Percentiles rank a stretch among this genome's conserved stretches.
phyloP scores from a whole-genome alignment of 768 basidiomycete species.

The Boletus vinaceobasis region DNA sequence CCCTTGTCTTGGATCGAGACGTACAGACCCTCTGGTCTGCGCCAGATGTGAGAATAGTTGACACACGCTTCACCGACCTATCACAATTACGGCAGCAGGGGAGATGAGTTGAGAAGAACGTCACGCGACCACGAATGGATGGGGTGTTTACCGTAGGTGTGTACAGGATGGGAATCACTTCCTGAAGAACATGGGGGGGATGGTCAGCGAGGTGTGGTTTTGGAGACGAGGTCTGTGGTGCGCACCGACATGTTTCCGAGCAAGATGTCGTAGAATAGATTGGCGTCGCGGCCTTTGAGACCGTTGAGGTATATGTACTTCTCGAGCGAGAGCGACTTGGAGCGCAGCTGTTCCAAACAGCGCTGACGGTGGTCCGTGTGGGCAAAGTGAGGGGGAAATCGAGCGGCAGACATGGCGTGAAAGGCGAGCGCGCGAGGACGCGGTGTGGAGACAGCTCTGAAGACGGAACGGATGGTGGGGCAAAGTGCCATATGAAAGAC shows the following conservation, averaged over 20 bases:
- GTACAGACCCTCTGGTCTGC: conserved; percentile 56
- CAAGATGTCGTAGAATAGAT: conserved; percentile 64
- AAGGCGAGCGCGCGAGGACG: conserved; percentile 2
- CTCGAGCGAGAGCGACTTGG: conserved; percentile 54
- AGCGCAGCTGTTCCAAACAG: conserved; percentile 55
- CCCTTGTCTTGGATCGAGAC: conserved; percentile 68
- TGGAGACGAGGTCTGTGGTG: not conserved
- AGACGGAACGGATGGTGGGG: not conserved
- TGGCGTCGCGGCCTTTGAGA: conserved; percentile 58
- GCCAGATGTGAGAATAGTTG: conserved; percentile 68
- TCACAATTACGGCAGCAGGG: not conserved
- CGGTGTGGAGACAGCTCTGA: not conserved
- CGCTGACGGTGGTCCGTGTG: conserved; percentile 52
- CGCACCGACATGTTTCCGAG: conserved; percentile 58
- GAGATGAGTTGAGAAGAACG: conserved; percentile 16
- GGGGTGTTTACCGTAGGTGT: conserved; percentile 57
- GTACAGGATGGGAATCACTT: conserved; percentile 68
- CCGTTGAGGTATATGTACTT: conserved; percentile 70
- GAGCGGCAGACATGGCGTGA: conserved; percentile 28
- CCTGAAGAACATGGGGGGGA: conserved; percentile 19
- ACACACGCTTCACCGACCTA: conserved; percentile 69
- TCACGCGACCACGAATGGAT: conserved; percentile 5
- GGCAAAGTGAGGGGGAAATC: conserved; percentile 48
- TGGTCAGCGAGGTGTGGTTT: not conserved
- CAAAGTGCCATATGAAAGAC: conserved; percentile 5